Base-by-base conservation (phyloP, 2,329 filamentous ascomycete species). In the Madurella fahalii region DNA sequence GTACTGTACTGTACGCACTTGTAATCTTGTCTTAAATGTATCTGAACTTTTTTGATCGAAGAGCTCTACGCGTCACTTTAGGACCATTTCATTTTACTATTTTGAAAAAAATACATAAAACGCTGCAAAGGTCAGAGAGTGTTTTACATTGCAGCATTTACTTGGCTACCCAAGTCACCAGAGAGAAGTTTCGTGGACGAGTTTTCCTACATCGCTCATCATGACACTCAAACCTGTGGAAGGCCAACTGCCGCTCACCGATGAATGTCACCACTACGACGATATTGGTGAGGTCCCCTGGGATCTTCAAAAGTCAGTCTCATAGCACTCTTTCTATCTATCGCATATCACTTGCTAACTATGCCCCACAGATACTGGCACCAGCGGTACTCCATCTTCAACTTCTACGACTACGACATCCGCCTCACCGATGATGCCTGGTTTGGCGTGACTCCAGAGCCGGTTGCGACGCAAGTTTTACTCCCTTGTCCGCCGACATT, bases 361-460 rank as follows among this genome's bases (percentile, higher is more conserved):
- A 9, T 4, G 8, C 17, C 1, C 2, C 12, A 9, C 45, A 95
- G 91, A 69, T 99, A 99, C 72, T 99, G 90, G 83, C 79, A 86
- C 15, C 92, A 97, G 67, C 83, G 94, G 56, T 86, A 94, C 69
- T 86, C 85, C 50, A 89, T 99, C 61, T 99, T 95, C 72, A 86
- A 86, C 15, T 81, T 80, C 63, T 99, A 96, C 68, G 87, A 96
- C 68, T 81, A 92, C 55, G 93, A 91, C 52, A 81, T 99, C 61
- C 87, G 85, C 77, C 84, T 99, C 78, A 99, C 95, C 0, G 86
- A 95, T 68, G 87, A 93, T 72, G 88, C 91, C 51, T 99, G 94
- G 94, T 99, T 94, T 69, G 94, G 92, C 52, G 92, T 97, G 8
- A 99, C 95, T 0, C 92, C 94, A 13, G 93, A 99, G 70, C 88